These are phyloP conservation scores for Obelidium mucronatum DNA, from an alignment of 192 early-diverging fungal species.

Conservation along the genomic window DNA sequence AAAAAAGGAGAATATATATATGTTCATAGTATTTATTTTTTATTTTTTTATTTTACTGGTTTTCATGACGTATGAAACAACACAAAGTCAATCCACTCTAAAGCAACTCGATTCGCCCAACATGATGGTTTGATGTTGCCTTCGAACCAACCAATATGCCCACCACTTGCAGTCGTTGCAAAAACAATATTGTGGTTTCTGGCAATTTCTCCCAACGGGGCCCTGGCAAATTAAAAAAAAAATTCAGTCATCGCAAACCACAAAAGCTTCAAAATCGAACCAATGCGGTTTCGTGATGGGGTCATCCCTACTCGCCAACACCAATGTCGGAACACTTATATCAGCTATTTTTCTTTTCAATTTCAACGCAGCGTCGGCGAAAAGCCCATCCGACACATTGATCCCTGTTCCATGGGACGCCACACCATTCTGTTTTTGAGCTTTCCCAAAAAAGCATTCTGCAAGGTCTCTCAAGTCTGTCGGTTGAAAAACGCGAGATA, in stretches of 20 bases:
- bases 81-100: constrained; percentile 31
- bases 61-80: neutral
- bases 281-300: constrained; percentile 69
- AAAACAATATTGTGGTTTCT: constrained; percentile 81
- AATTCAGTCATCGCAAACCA: neutral
- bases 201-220: constrained; percentile 5
- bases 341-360: constrained; percentile 41
- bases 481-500: neutral
- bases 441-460: neutral
- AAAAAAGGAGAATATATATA: too few relatives aligned
- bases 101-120: constrained; percentile 34
- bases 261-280: neutral
- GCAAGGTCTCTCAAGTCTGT: constrained; percentile 14
- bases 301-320: constrained; percentile 88
- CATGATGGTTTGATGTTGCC: constrained; percentile 31
- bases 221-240: neutral
- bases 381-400: neutral
- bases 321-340: constrained; percentile 80
- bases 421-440: neutral
- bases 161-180: constrained; percentile 80
- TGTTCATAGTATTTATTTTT: neutral
- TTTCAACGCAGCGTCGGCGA: neutral
- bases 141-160: constrained; percentile 92
- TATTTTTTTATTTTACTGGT: constrained; percentile 11
- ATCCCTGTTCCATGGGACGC: neutral